phyloP scores from a whole-genome alignment of 1,284 basidiomycete species.

The Coriolopsis trogii region DNA sequence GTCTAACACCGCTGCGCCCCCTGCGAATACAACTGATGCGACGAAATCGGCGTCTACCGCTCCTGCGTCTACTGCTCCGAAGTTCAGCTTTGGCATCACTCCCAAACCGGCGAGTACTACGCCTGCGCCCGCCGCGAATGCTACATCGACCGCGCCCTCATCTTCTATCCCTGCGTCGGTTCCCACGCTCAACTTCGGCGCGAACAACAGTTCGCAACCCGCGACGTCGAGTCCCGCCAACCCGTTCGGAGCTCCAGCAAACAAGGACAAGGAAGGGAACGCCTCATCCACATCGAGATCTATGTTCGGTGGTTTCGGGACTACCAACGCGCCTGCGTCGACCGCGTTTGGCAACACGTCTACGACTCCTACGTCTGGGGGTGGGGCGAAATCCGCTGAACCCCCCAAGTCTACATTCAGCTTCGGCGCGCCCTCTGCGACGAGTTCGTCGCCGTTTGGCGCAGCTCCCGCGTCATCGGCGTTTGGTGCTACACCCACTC shows the following conservation, averaged over 20 bases:
- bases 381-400: too few species aligned
- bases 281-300: slow-evolving; percentile 6
- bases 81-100: slow-evolving; percentile 37
- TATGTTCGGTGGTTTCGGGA: slow-evolving; percentile 1
- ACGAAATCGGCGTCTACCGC: slow-evolving; percentile 1
- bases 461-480: background rate
- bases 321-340: slow-evolving; percentile 6
- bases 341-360: slow-evolving; percentile 15
- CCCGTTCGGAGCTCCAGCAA: slow-evolving; percentile 7
- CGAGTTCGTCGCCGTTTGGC: slow-evolving; percentile 3
- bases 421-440: too few species aligned
- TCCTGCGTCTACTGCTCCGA: slow-evolving; percentile 23
- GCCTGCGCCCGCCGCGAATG: slow-evolving; percentile 2
- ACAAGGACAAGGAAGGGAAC: slow-evolving; percentile 2
- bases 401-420: slow-evolving; percentile 15
- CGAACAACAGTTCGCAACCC: slow-evolving; percentile 8
- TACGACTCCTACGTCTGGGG: background rate
- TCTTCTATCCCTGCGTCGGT: slow-evolving; percentile 7
- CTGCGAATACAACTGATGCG: slow-evolving; percentile 5
- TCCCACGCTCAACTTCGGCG: slow-evolving; percentile 35
- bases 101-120: slow-evolving; percentile 11
- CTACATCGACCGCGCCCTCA: slow-evolving; percentile 2
- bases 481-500: background rate
- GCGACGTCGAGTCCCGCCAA: slow-evolving; percentile 6
- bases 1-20: too few species aligned